These are phyloP conservation scores for Chromosphaera perkinsii DNA, from an alignment of 208 protist genomes.

Conservation along the genomic window DNA sequence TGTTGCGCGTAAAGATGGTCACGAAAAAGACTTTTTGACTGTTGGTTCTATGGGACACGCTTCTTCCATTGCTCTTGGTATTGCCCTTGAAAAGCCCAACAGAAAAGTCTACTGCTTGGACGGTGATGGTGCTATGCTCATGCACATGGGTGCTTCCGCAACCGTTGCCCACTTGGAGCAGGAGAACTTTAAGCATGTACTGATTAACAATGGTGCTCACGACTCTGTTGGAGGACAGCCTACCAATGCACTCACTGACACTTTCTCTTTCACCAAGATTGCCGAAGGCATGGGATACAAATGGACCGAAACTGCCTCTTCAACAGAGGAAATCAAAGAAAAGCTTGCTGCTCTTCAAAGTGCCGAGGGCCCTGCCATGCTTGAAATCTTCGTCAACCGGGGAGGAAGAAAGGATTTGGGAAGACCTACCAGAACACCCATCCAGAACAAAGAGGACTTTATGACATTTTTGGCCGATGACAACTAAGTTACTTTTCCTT, in stretches of 20 bases:
- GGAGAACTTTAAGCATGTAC: conserved; percentile 70
- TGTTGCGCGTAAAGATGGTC: conserved; percentile 39
- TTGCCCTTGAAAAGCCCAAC: conserved; percentile 62
- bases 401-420: conserved; percentile 52
- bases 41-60: conserved; percentile 67
- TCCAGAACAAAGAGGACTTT: conserved; percentile 60
- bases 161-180: conserved; percentile 43
- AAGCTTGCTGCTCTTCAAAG: conserved; percentile 58
- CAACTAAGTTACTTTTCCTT: too few species aligned
- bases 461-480: conserved; percentile 51
- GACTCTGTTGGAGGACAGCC: conserved; percentile 67
- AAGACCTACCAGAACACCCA: conserved; percentile 49
- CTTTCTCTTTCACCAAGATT: conserved; percentile 55
- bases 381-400: conserved; percentile 68
- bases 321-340: conserved; percentile 59
- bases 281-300: conserved; percentile 72
- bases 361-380: conserved; percentile 63
- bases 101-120: conserved; percentile 68
- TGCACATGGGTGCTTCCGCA: conserved; percentile 68
- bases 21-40: conserved; percentile 64
- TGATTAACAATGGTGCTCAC: conserved; percentile 75
- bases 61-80: conserved; percentile 39
- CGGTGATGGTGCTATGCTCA: conserved; percentile 69
- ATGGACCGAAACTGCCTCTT: conserved; percentile 58
- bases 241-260: conserved; percentile 45